Evolutionary conservation across 352 stramenopile species (phyloP).

Genomic region (Phytophthora pluvialis): DNA sequence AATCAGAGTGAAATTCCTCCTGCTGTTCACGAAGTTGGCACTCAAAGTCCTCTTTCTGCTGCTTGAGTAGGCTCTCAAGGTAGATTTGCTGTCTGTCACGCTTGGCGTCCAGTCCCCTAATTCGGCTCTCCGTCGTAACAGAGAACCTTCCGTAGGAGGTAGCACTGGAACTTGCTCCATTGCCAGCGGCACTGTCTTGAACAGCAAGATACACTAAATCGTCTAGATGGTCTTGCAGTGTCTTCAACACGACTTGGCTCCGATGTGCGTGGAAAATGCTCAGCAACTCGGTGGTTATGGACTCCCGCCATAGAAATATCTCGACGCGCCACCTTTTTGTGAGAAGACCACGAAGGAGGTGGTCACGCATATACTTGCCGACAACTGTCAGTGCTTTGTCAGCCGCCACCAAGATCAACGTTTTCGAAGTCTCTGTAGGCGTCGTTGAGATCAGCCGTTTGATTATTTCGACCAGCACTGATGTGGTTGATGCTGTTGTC

Average conservation of each 20-base stretch:
- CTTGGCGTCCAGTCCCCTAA: not conserved
- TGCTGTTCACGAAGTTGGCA: not conserved
- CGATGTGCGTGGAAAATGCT: not conserved
- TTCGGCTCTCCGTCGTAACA: not conserved
- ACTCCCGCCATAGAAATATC: not conserved
- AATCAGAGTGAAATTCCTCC: not conserved
- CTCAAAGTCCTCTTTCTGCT: not conserved
- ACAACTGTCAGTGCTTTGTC: not conserved
- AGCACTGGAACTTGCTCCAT: not conserved
- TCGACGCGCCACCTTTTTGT: not conserved
- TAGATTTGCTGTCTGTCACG: not conserved
- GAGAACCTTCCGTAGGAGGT: not conserved
- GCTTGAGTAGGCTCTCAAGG: not conserved
- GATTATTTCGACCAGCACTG: not conserved
- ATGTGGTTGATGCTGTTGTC: not conserved
- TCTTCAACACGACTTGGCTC: not conserved
- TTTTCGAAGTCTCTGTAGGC: not conserved
- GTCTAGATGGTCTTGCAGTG: not conserved
- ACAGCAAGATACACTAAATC: not conserved
- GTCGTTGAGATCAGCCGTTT: not conserved
- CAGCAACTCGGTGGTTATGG: not conserved
- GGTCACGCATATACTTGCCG: not conserved
- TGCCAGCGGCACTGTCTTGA: not conserved
- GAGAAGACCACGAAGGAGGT: not conserved
- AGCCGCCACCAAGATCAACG: conserved; percentile 1